Evolutionary conservation across 2,329 filamentous ascomycete species (phyloP).

Genomic region (Fusarium drepaniforme): DNA sequence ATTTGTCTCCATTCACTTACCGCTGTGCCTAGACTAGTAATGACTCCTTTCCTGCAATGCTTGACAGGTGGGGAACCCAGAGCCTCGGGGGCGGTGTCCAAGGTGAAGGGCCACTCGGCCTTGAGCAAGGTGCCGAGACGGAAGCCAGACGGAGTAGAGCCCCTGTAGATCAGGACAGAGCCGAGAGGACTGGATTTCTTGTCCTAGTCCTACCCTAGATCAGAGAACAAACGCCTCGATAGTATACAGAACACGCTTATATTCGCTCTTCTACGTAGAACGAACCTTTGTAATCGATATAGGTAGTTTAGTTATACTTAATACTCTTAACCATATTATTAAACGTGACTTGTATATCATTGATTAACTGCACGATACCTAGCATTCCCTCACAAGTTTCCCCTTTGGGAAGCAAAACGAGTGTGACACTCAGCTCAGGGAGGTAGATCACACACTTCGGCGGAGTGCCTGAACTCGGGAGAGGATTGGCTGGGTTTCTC

Average conservation of each 20-base stretch:
- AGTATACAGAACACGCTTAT: not conserved
- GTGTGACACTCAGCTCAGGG: not conserved
- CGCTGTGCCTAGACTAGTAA: not conserved
- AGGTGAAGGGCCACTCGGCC: not conserved
- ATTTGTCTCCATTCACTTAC: not conserved
- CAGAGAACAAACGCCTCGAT: not conserved
- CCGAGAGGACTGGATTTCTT: not conserved
- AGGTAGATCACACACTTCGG: not conserved
- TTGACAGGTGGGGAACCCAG: not conserved
- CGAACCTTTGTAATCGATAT: not conserved
- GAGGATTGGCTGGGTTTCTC: not conserved
- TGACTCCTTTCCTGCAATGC: not conserved
- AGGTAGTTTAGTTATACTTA: not conserved
- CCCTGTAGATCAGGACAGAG: not conserved
- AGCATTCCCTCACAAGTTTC: accelerated
- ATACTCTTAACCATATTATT: not conserved
- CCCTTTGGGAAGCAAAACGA: not conserved
- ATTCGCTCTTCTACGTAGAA: not conserved
- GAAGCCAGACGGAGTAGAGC: not conserved
- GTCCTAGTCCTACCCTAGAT: not conserved
- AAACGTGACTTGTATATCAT: not conserved
- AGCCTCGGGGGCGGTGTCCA: not conserved
- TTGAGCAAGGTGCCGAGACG: not conserved
- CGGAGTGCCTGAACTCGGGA: not conserved
- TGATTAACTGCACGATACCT: accelerated